Base-by-base conservation (phyloP, 2,329 filamentous ascomycete species). In the Penicillium sp. region DNA sequence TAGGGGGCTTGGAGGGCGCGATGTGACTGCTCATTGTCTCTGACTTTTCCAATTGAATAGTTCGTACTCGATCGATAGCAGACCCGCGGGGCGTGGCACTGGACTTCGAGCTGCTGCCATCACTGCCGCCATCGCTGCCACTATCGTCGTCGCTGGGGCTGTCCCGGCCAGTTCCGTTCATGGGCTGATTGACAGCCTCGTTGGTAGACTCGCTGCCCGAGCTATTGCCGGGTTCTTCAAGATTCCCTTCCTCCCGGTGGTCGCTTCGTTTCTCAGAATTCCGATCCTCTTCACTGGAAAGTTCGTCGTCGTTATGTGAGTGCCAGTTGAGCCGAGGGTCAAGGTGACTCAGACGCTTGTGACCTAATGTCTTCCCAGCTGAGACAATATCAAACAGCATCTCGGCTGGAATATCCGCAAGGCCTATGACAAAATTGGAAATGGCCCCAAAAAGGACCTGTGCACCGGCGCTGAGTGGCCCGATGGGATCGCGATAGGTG, bases 391-490 rank as follows among this genome's bases (percentile, higher is more conserved):
- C 57, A 1, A 24, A 29, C 7, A 54, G 27, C 3, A 81, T 74
- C 37, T 80, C 77, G 13, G 75, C 71, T 0, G 81, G 81, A 36
- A 84, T 74, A 60, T 95, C 89, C 1, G 87, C 87, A 32, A 95
- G 77, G 1, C 88, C 87, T 78, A 94, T 86, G 59, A 87, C 80
- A 47, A 96, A 84, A 31, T 80, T 85, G 22, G 85, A 83, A 38
- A 93, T 74, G n/a, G 90, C 91, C 5, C 86, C 86, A n/a, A 95
- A 73, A 0, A 96, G 69, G 0, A 89, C 87, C 36, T 82, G 80
- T 0, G 88, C 83, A 13, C 82, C 86, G 16, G 87, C 88, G 11
- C 85, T 83, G 20, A 94, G 79, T 0, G 89, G 88, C 54, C 93
- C 89, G 59, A 80, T 82, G 0, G 88, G 89, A 36, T 89, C 85